phyloP scores from a whole-genome alignment of 352 stramenopile species.

The Sclerospora graminicola region DNA sequence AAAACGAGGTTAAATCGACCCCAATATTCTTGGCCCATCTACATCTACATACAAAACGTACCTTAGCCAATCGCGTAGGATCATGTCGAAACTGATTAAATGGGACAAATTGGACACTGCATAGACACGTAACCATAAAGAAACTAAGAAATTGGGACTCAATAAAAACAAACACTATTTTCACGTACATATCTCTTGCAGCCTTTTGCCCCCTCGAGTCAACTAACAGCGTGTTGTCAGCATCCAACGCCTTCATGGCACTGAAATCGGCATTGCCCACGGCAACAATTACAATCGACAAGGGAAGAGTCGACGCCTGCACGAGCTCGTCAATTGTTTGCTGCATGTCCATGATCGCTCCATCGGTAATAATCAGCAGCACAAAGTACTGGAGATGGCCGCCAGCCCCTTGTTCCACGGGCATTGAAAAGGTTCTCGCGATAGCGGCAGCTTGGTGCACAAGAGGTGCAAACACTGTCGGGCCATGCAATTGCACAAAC shows the following conservation, averaged over 20 bases:
- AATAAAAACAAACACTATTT: constrained; percentile 4
- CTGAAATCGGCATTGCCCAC: constrained; percentile 69
- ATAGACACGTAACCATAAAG: neutral
- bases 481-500: constrained; percentile 57
- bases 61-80: constrained; percentile 44
- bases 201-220: constrained; percentile 26
- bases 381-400: constrained; percentile 66
- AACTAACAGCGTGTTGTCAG: constrained; percentile 48
- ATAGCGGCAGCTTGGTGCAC: constrained; percentile 61
- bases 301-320: constrained; percentile 45
- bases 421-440: constrained; percentile 32
- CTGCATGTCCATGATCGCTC: constrained; percentile 72
- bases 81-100: constrained; percentile 66
- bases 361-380: constrained; percentile 63
- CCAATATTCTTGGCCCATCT: too few species aligned
- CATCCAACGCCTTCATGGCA: constrained; percentile 51
- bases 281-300: constrained; percentile 78
- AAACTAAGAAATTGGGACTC: neutral
- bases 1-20: too few species aligned
- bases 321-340: constrained; percentile 61
- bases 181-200: constrained; percentile 60
- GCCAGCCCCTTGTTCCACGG: constrained; percentile 14
- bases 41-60: constrained; percentile 1
- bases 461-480: constrained; percentile 71
- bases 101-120: constrained; percentile 64